phyloP scores from a whole-genome alignment of 2,329 filamentous ascomycete genomes.

The Rhytidhysteron rufulum region DNA sequence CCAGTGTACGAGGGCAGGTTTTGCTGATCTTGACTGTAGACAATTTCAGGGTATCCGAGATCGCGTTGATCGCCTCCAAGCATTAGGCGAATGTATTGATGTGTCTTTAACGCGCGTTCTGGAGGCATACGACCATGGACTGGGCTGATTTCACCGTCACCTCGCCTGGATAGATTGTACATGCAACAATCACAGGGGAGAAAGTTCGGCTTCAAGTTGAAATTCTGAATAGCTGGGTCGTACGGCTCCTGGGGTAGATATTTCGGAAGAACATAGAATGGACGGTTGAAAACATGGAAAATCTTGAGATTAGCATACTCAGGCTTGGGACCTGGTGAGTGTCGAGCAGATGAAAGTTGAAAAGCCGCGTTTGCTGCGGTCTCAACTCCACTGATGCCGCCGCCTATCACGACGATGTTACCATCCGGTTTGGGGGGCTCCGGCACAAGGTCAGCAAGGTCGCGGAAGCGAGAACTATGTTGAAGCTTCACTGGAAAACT shows the following conservation, averaged over 20 bases:
- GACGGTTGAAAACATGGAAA: conserved; percentile 65
- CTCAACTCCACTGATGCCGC: conserved; percentile 80
- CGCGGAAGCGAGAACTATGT: conserved; percentile 66
- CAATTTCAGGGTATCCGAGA: conserved; percentile 33
- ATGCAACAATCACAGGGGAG: conserved; percentile 69
- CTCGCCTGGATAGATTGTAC: conserved; percentile 65
- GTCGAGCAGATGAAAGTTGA: conserved; percentile 62
- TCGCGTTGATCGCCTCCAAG: conserved; percentile 46
- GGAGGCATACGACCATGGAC: conserved; percentile 61
- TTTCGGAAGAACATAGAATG: conserved; percentile 67
- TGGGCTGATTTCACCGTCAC: conserved; percentile 56
- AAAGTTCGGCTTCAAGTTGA: conserved; percentile 54
- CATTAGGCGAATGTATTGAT: conserved; percentile 45
- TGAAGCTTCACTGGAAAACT: conserved; percentile 37
- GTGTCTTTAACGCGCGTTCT: conserved; percentile 53
- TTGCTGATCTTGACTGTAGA: conserved; percentile 38
- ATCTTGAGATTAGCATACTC: conserved; percentile 49
- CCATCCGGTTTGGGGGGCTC: conserved; percentile 34
- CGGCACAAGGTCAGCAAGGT: conserved; percentile 39
- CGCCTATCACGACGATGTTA: conserved; percentile 71
- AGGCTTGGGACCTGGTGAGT: conserved; percentile 44
- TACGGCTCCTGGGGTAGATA: conserved; percentile 36
- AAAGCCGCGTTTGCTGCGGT: conserved; percentile 68
- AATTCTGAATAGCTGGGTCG: conserved; percentile 13
- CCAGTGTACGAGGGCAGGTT: conserved; percentile 61